A percentile compares a stretch with the other conserved stretches of the same genome.
Conservation (phyloP, 768 basidiomycete species). For the Tylopilus vinaceipallidus region DNA sequence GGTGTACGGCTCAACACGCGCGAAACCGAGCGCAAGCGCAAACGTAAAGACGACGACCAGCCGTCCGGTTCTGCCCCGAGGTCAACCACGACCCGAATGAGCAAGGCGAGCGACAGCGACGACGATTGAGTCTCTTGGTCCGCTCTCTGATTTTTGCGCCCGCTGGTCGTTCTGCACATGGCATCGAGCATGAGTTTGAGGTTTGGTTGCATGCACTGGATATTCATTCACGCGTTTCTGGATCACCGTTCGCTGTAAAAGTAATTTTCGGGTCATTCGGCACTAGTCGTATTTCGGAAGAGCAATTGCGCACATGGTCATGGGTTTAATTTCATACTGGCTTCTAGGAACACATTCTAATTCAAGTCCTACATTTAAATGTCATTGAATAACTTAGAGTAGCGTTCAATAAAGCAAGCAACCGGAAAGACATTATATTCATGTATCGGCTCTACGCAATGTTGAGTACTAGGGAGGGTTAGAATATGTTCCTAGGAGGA, state of each 20-base stretch:
- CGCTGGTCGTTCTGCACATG: not conserved
- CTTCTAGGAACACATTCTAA: slow-evolving; percentile 12
- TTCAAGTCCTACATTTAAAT: not conserved
- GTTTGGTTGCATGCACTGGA: slow-evolving; percentile 6
- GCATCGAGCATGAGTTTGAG: not conserved
- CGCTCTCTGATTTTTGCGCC: not conserved
- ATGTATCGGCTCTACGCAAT: not conserved
- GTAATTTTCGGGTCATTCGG: slow-evolving; percentile 7
- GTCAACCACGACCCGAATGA: not conserved
- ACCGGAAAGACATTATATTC: not conserved
- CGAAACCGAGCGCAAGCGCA: slow-evolving; percentile 36
- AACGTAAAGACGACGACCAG: slow-evolving; percentile 25
- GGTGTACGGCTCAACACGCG: slow-evolving; percentile 37
- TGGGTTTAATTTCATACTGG: slow-evolving; percentile 7
- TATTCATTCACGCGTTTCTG: slow-evolving; percentile 6
- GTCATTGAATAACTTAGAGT: not conserved
- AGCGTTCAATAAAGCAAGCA: not conserved
- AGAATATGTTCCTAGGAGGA: not conserved
- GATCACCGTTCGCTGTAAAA: slow-evolving; percentile 15
- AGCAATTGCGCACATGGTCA: not conserved
- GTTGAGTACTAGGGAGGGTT: not conserved
- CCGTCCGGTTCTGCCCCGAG: slow-evolving; percentile 6
- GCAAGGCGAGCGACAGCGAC: slow-evolving; percentile 26
- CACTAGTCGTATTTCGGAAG: slow-evolving; percentile 5
- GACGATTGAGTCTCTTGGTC: slow-evolving; percentile 11